Conservation (phyloP, 352 stramenopile species). For the Globisporangium spinosum region DNA sequence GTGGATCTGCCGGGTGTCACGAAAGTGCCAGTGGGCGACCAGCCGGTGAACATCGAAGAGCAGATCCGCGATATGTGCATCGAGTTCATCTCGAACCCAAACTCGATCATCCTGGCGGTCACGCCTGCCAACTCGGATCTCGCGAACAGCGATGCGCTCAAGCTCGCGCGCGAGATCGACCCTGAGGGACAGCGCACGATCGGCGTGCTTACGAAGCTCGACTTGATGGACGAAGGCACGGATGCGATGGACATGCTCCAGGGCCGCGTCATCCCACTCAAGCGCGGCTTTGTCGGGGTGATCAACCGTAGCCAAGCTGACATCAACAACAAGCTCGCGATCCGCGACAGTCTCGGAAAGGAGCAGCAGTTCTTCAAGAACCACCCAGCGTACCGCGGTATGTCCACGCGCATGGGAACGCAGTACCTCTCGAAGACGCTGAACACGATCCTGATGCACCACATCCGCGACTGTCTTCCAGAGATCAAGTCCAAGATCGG, state of each 20-base stretch:
- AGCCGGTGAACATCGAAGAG: conserved; percentile 99
- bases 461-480: conserved; percentile 98
- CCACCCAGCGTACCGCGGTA: conserved; percentile 93
- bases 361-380: conserved; percentile 97
- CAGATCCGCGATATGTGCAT: conserved; percentile 99
- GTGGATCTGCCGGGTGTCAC: conserved; percentile 99
- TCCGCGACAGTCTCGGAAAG: conserved; percentile 93
- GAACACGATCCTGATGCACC: conserved; percentile 99
- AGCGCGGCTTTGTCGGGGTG: conserved; percentile 97
- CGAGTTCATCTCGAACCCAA: conserved; percentile 98
- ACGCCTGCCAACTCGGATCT: conserved; percentile 98
- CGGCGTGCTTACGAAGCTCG: conserved; percentile 99
- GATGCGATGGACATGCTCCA: conserved; percentile 97
- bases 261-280: conserved; percentile 96
- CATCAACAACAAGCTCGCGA: conserved; percentile 95
- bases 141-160: conserved; percentile 98
- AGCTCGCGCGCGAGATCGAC: conserved; percentile 94
- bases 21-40: conserved; percentile 97
- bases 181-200: conserved; percentile 95
- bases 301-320: conserved; percentile 99
- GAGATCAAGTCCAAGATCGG: conserved; percentile 98
- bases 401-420: conserved; percentile 95
- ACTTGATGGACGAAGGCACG: conserved; percentile 99
- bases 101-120: conserved; percentile 99
- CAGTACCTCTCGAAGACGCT: conserved; percentile 95